These are phyloP conservation scores for Microcyclosporella mali DNA, from an alignment of 2,329 filamentous ascomycete genomes.

Conservation along the genomic window DNA sequence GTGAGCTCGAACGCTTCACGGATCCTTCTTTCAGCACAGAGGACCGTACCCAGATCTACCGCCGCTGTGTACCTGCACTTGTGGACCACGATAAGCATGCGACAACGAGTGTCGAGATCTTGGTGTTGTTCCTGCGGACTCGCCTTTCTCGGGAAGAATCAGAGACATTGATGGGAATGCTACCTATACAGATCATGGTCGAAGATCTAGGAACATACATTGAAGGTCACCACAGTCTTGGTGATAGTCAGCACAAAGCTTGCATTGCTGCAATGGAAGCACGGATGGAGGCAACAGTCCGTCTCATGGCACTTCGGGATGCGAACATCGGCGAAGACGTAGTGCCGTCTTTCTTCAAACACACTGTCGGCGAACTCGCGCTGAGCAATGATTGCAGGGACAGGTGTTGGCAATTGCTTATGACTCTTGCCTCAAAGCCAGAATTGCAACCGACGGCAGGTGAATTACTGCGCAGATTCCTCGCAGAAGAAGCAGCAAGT, in stretches of 20 bases:
- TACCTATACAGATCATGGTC: conserved; percentile 25
- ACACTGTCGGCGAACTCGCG: conserved; percentile 16
- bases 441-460: not conserved
- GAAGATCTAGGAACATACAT: conserved; percentile 36
- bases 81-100: conserved; percentile 11
- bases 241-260: not conserved
- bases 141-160: conserved; percentile 10
- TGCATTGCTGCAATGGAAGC: conserved; percentile 4
- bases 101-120: conserved; percentile 22
- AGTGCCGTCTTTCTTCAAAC: conserved; percentile 11
- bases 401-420: conserved; percentile 10
- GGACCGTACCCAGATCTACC: conserved; percentile 20
- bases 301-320: conserved; percentile 21
- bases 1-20: conserved; percentile 19
- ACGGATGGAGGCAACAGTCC: conserved; percentile 55
- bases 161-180: conserved; percentile 15
- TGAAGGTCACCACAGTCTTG: conserved; percentile 21
- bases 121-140: conserved; percentile 17
- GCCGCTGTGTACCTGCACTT: conserved; percentile 20
- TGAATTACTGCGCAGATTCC: conserved; percentile 5
- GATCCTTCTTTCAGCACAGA: conserved; percentile 6
- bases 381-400: conserved; percentile 18
- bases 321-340: conserved; percentile 5
- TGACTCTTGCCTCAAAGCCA: not conserved
- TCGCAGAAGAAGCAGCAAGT: not conserved